Conservation (phyloP, 345 rosid genomes). For the Arabis hirsuta region DNA sequence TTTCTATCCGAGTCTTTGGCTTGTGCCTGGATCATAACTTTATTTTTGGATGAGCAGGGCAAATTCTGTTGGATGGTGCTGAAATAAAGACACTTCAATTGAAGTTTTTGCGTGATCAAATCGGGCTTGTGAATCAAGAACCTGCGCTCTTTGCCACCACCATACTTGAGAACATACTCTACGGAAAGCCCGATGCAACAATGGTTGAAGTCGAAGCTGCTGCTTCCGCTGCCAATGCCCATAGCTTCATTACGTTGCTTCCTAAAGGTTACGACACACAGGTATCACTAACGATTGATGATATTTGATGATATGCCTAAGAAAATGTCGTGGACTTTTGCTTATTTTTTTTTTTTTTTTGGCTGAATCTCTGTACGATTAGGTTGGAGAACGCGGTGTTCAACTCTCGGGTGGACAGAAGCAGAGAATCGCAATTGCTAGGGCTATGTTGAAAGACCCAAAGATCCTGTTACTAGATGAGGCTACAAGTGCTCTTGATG, state of each 20-base stretch:
- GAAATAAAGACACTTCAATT: conserved; percentile 88
- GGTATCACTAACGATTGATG: conserved; percentile 46
- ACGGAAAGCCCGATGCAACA: conserved; percentile 90
- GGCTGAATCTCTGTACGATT: conserved; percentile 16
- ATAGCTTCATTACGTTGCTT: conserved; percentile 88
- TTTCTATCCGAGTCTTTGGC: conserved; percentile 14
- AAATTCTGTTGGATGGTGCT: conserved; percentile 83
- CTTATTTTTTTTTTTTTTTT: background rate
- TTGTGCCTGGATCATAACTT: conserved; percentile 30
- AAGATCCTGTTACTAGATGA: conserved; percentile 96
- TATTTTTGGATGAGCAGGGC: conserved; percentile 58
- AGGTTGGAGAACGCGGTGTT: conserved; percentile 98
- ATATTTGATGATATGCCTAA: background rate
- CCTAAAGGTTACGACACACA: conserved; percentile 96
- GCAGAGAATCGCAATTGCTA: conserved; percentile 97
- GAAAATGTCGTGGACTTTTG: conserved; percentile 4
- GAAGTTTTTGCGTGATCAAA: conserved; percentile 89
- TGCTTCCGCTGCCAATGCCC: conserved; percentile 90
- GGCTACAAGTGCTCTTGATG: conserved; percentile 99
- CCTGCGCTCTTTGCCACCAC: conserved; percentile 98
- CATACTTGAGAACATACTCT: conserved; percentile 87
- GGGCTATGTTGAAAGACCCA: conserved; percentile 96
- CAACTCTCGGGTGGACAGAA: conserved; percentile 99
- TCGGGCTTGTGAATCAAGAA: conserved; percentile 97
- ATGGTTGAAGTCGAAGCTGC: conserved; percentile 96